Percentiles rank a stretch among this genome's conserved stretches.
phyloP scores from a whole-genome alignment of 2,329 filamentous ascomycete species.

The Didymella sp. region DNA sequence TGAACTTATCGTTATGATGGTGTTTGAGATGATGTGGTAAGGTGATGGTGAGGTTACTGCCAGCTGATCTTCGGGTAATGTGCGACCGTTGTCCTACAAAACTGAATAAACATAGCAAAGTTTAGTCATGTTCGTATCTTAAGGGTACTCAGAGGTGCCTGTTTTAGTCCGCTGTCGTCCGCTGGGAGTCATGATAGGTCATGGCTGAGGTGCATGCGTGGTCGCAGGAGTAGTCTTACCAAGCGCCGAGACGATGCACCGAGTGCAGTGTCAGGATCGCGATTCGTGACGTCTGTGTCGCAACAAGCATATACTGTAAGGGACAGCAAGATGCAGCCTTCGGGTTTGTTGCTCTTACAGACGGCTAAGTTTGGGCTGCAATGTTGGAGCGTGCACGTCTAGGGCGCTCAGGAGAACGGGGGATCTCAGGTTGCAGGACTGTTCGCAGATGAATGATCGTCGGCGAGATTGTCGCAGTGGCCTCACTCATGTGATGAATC shows the following conservation, averaged over 20 bases:
- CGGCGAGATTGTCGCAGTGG: constrained; percentile 13
- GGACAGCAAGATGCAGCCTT: constrained; percentile 17
- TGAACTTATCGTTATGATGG: constrained; percentile 5
- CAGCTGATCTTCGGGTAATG: constrained; percentile 18
- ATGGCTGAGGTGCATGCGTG: constrained; percentile 28
- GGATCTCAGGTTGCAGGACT: constrained; percentile 10
- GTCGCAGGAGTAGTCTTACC: constrained; percentile 26
- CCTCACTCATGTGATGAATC: constrained; percentile 11
- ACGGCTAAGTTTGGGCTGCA: constrained; percentile 25
- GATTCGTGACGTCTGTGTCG: constrained; percentile 24
- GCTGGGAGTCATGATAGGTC: constrained; percentile 19
- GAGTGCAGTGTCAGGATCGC: constrained; percentile 9
- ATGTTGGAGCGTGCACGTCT: constrained; percentile 18
- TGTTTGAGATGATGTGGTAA: constrained; percentile 11
- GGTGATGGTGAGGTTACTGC: constrained; percentile 8
- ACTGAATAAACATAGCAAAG: background rate
- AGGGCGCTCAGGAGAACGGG: constrained; percentile 19
- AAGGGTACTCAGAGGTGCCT: background rate
- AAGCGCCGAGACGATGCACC: constrained; percentile 26
- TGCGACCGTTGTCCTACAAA: constrained; percentile 12
- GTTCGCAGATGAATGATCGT: constrained; percentile 20
- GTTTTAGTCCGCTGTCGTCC: constrained; percentile 17
- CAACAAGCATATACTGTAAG: constrained; percentile 12
- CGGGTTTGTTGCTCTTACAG: constrained; percentile 25
- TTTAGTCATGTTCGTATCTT: constrained; percentile 3